Conservation (phyloP, 345 rosid genomes). For the Salix arbutifolia region DNA sequence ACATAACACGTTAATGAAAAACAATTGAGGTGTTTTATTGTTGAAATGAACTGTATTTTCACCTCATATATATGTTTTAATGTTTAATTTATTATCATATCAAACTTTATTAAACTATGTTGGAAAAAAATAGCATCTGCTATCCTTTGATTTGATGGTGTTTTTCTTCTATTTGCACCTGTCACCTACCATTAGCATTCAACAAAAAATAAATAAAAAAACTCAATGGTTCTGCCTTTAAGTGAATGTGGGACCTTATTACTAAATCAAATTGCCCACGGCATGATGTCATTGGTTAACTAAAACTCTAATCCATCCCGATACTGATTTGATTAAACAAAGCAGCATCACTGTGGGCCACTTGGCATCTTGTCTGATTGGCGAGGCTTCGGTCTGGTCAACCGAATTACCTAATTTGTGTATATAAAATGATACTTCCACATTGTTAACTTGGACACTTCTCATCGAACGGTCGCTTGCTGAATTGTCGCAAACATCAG, state of each 20-base stretch:
- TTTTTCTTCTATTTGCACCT: too few relatives aligned
- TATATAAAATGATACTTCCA: neutral
- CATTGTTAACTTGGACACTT: neutral
- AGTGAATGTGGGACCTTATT: neutral
- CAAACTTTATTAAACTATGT: neutral
- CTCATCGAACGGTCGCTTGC: neutral
- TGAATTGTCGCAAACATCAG: neutral
- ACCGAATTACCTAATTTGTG: neutral
- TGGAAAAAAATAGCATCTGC: neutral
- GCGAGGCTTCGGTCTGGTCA: neutral
- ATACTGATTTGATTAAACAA: neutral
- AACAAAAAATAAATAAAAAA: neutral
- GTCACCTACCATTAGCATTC: neutral
- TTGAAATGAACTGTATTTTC: too few relatives aligned
- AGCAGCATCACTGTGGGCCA: neutral
- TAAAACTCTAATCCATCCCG: slow-evolving; percentile 6
- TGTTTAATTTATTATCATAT: neutral
- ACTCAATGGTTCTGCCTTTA: neutral
- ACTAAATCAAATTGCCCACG: slow-evolving; percentile 21
- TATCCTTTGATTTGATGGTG: too few relatives aligned
- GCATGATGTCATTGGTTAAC: slow-evolving; percentile 32
- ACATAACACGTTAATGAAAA: too few relatives aligned
- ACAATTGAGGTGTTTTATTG: too few relatives aligned
- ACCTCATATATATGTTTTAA: too few relatives aligned
- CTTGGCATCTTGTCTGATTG: neutral